A percentile compares a stretch with the other conserved stretches of the same genome.
Conservation (phyloP, 2,329 filamentous ascomycete species). For the Neopestalotiopsis rosae region DNA sequence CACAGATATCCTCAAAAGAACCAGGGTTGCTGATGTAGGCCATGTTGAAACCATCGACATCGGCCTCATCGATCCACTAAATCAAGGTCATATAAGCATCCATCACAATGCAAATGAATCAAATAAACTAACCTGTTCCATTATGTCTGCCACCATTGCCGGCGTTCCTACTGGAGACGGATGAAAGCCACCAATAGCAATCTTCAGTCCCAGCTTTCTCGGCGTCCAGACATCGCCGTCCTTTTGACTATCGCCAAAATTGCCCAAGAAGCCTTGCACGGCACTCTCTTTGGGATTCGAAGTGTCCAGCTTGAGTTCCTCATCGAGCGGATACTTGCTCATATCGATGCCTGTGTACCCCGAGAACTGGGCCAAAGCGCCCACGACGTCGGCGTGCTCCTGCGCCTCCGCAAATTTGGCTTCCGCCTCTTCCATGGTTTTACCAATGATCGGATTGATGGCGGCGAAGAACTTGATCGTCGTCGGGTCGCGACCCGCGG, state of each 20-base stretch:
- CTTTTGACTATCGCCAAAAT: constrained; percentile 10
- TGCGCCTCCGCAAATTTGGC: constrained; percentile 9
- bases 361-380: constrained; percentile 8
- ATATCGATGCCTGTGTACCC: constrained; percentile 13
- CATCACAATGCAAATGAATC: neutral
- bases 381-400: constrained; percentile 15
- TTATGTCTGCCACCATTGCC: constrained; percentile 9
- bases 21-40: constrained; percentile 15
- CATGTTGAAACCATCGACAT: constrained; percentile 15
- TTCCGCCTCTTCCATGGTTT: neutral
- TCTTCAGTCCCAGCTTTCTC: neutral
- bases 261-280: constrained; percentile 5
- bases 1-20: constrained; percentile 9
- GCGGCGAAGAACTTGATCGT: constrained; percentile 15
- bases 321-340: constrained; percentile 11
- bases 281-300: constrained; percentile 14
- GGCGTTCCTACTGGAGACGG: constrained; percentile 9
- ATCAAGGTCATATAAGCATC: neutral
- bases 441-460: constrained; percentile 9
- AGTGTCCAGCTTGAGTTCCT: constrained; percentile 11
- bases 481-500: neutral
- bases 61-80: constrained; percentile 12
- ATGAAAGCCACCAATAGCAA: constrained; percentile 8
- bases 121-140: neutral
- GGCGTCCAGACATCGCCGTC: constrained; percentile 8